Percentiles rank a stretch among this genome's conserved stretches.
Evolutionary conservation across 257 asterid genomes (phyloP).

Genomic region (Craterostigma plantagineum): DNA sequence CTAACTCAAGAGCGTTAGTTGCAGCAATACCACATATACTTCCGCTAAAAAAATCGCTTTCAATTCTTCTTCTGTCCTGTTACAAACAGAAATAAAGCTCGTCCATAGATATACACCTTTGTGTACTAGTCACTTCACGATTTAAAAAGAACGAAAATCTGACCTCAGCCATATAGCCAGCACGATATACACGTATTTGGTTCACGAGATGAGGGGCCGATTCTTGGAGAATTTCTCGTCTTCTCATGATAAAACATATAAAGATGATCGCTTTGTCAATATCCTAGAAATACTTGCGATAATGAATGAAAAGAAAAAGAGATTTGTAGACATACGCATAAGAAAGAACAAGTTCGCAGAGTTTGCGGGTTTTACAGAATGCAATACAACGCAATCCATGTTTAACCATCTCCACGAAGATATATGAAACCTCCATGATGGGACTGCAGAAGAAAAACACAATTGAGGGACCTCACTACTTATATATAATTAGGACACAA

Average conservation of each 20-base stretch:
- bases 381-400: slow-evolving; percentile 94
- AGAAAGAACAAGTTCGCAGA: slow-evolving; percentile 87
- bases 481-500: background rate
- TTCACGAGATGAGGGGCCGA: slow-evolving; percentile 53
- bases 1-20: slow-evolving; percentile 95
- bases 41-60: slow-evolving; percentile 63
- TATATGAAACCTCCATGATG: slow-evolving; percentile 63
- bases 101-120: slow-evolving; percentile 8
- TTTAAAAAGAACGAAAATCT: slow-evolving; percentile 9
- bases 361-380: slow-evolving; percentile 91
- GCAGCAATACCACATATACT: slow-evolving; percentile 75
- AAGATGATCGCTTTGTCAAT: slow-evolving; percentile 8
- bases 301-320: slow-evolving; percentile 6
- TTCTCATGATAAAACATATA: slow-evolving; percentile 17
- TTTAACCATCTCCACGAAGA: slow-evolving; percentile 91
- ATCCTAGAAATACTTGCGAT: background rate
- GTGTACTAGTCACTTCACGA: background rate
- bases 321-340: slow-evolving; percentile 49
- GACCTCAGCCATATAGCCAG: slow-evolving; percentile 88
- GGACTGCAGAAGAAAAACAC: slow-evolving; percentile 44
- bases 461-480: background rate
- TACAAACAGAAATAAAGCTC: slow-evolving; percentile 15
- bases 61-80: slow-evolving; percentile 90
- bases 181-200: slow-evolving; percentile 60
- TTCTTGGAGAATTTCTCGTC: slow-evolving; percentile 80